Evolutionary conservation across 495 filamentous ascomycete genomes (phyloP).

Genomic region (Mytilinidion resinicola): DNA sequence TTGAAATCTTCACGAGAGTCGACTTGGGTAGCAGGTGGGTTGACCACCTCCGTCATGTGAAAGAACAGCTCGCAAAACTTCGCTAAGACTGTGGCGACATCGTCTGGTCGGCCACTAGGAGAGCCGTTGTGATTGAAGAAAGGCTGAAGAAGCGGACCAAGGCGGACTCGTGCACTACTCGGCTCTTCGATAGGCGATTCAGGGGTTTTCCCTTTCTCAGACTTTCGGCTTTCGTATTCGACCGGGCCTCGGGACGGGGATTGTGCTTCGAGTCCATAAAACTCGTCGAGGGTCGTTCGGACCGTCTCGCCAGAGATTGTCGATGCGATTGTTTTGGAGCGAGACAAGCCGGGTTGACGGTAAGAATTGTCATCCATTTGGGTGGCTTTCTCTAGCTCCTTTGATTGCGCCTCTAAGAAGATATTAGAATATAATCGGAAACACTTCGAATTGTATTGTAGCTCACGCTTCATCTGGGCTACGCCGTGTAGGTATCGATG

Average conservation of each 20-base stretch:
- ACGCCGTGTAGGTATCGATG: not conserved
- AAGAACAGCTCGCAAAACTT: not conserved
- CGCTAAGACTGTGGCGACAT: not conserved
- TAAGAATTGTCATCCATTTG: not conserved
- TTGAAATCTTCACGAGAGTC: too few species aligned
- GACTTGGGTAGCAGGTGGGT: too few species aligned
- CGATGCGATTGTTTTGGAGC: not conserved
- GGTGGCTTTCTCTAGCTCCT: not conserved
- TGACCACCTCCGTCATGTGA: not conserved
- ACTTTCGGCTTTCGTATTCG: not conserved
- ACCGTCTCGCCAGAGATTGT: not conserved
- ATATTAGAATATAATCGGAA: not conserved
- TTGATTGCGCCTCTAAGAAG: not conserved
- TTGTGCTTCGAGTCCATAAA: not conserved
- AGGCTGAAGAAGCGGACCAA: not conserved
- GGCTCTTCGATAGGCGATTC: not conserved
- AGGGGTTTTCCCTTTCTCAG: not conserved
- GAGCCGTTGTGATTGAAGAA: not conserved
- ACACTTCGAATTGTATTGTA: not conserved
- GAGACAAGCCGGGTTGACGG: not conserved
- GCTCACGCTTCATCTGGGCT: not conserved
- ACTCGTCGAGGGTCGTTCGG: not conserved
- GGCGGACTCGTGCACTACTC: not conserved
- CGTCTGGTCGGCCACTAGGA: not conserved
- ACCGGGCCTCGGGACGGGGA: not conserved